A percentile compares a stretch with the other conserved stretches of the same genome.
These are phyloP conservation scores for Talaromyces pinophilus DNA, from an alignment of 2,329 filamentous ascomycete species.

Conservation along the genomic window DNA sequence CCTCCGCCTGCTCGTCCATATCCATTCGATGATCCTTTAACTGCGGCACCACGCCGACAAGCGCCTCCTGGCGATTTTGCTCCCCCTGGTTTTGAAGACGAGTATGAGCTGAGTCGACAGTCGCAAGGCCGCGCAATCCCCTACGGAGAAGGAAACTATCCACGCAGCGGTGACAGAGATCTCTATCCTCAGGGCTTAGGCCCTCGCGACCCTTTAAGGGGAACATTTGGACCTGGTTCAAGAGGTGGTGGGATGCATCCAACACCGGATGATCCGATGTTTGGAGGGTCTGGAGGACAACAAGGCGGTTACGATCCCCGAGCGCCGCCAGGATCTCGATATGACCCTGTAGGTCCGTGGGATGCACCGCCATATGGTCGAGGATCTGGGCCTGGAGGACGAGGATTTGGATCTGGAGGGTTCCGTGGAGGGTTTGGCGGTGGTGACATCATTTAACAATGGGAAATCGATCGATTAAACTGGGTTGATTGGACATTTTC, in stretches of 20 bases:
- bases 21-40: slow-evolving; percentile 68
- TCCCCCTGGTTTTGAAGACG: slow-evolving; percentile 90
- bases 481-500: not conserved
- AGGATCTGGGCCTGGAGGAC: slow-evolving; percentile 49
- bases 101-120: slow-evolving; percentile 76
- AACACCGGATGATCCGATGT: slow-evolving; percentile 88
- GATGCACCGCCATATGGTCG: slow-evolving; percentile 53
- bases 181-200: slow-evolving; percentile 84
- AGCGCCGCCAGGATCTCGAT: slow-evolving; percentile 84
- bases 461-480: not conserved
- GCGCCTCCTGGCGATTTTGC: slow-evolving; percentile 72
- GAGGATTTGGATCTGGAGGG: slow-evolving; percentile 42
- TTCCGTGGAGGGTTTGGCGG: slow-evolving; percentile 50
- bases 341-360: slow-evolving; percentile 81
- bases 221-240: slow-evolving; percentile 63
- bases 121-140: slow-evolving; percentile 52
- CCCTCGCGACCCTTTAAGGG: slow-evolving; percentile 77
- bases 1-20: slow-evolving; percentile 66
- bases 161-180: slow-evolving; percentile 80
- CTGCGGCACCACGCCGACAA: slow-evolving; percentile 60
- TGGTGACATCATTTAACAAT: slow-evolving; percentile 43
- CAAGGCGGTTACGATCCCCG: slow-evolving; percentile 64
- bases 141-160: slow-evolving; percentile 57
- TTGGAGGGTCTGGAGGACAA: slow-evolving; percentile 56
- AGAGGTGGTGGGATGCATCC: slow-evolving; percentile 88